These are phyloP conservation scores for Zymoseptoria brevis DNA, from an alignment of 2,329 filamentous ascomycete genomes.

Conservation along the genomic window DNA sequence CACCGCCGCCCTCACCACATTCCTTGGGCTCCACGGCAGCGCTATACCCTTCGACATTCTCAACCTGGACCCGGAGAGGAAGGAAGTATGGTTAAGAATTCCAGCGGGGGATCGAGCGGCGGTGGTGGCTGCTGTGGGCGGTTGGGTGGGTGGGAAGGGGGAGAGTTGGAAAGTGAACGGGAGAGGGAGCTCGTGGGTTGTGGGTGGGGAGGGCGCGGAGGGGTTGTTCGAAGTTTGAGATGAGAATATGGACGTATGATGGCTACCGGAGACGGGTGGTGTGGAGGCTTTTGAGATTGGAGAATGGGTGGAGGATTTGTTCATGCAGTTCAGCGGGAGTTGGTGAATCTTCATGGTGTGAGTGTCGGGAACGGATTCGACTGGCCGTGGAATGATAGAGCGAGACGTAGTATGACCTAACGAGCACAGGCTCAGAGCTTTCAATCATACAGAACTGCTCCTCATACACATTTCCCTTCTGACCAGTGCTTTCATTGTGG, in stretches of 20 bases:
- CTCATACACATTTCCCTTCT: neutral
- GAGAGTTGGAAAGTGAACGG: slow-evolving; percentile 45
- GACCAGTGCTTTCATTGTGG: neutral
- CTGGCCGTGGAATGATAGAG: too few species aligned
- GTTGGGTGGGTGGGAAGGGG: slow-evolving; percentile 48
- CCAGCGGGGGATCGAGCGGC: slow-evolving; percentile 53
- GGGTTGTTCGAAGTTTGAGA: slow-evolving; percentile 35
- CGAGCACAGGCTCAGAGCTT: neutral
- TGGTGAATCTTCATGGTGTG: neutral
- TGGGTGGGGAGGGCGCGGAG: slow-evolving; percentile 43
- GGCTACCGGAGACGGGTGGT: too few species aligned
- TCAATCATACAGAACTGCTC: neutral
- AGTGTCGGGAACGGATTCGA: too few species aligned
- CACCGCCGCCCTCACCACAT: slow-evolving; percentile 55
- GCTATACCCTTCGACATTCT: slow-evolving; percentile 65
- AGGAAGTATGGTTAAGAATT: slow-evolving; percentile 57
- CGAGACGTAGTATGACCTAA: too few species aligned
- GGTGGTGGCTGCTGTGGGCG: slow-evolving; percentile 58
- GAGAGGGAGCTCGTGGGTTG: slow-evolving; percentile 39
- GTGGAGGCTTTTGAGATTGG: too few species aligned
- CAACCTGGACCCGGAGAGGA: slow-evolving; percentile 41
- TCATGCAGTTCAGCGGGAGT: neutral
- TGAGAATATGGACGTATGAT: neutral
- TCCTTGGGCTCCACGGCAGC: slow-evolving; percentile 60
- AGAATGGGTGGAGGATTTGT: neutral